Conservation (phyloP, 345 rosid species). For the Arabidopsis suecica region DNA sequence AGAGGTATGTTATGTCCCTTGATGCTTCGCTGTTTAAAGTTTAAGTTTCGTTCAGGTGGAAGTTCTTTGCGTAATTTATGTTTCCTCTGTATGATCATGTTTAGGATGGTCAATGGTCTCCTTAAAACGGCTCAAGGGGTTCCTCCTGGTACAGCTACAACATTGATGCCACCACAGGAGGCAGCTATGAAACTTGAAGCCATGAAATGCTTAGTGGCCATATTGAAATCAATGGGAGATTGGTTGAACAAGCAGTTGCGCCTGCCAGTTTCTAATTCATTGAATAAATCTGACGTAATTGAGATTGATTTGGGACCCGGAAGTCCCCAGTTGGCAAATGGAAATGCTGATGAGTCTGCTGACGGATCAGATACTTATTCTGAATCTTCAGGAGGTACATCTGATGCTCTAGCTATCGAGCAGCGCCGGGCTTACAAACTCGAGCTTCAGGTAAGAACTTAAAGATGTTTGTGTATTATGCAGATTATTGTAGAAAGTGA, state of each 20-base stretch:
- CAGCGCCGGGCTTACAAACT: conserved; percentile 89
- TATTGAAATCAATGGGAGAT: conserved; percentile 79
- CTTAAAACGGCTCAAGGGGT: conserved; percentile 87
- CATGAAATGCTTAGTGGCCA: conserved; percentile 82
- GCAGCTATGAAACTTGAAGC: conserved; percentile 79
- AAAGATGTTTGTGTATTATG: conserved; percentile 30
- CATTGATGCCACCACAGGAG: conserved; percentile 79
- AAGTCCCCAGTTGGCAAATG: conserved; percentile 49
- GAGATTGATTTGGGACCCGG: conserved; percentile 47
- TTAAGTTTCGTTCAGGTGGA: conserved; percentile 28
- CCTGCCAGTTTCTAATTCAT: conserved; percentile 41
- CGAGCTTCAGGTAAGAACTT: conserved; percentile 72
- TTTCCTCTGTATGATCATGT: conserved; percentile 40
- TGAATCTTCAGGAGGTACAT: conserved; percentile 63
- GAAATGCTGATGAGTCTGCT: conserved; percentile 63
- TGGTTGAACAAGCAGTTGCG: conserved; percentile 80
- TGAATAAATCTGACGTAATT: conserved; percentile 39
- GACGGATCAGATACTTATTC: conserved; percentile 59
- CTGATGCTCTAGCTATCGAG: conserved; percentile 77
- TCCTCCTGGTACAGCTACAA: conserved; percentile 74
- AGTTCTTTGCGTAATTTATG: conserved; percentile 28
- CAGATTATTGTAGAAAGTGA: not conserved
- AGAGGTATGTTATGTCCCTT: conserved; percentile 65
- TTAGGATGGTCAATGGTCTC: conserved; percentile 93
- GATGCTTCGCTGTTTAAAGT: conserved; percentile 20